These are phyloP conservation scores for Marsdenia floribunda DNA, from an alignment of 257 asterid genomes.

Conservation along the genomic window DNA sequence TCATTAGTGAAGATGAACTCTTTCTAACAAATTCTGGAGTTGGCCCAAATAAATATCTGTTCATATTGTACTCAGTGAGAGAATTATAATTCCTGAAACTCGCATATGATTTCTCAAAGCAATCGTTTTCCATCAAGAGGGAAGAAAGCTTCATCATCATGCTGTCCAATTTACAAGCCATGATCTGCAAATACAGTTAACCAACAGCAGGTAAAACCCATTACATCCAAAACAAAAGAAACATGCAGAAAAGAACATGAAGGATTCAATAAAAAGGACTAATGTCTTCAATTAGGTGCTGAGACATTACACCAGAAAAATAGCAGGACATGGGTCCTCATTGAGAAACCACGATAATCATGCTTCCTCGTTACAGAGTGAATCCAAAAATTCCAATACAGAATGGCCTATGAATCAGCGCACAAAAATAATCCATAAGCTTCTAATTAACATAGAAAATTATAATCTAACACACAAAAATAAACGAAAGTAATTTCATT, in stretches of 20 bases:
- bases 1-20: constrained; percentile 25
- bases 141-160: constrained; percentile 32
- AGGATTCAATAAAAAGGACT: background rate
- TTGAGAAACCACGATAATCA: background rate
- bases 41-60: constrained; percentile 26
- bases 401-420: background rate
- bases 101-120: constrained; percentile 24
- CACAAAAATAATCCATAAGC: background rate
- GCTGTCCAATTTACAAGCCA: constrained; percentile 42
- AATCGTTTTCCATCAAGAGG: constrained; percentile 26
- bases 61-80: constrained; percentile 21
- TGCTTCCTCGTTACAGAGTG: constrained; percentile 3
- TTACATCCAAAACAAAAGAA: background rate
- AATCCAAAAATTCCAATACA: background rate
- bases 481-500: background rate
- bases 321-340: background rate
- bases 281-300: background rate
- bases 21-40: constrained; percentile 27
- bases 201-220: background rate
- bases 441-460: background rate
- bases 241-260: background rate
- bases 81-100: constrained; percentile 27
- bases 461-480: background rate
- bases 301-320: constrained; percentile 1
- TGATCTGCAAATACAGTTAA: constrained; percentile 42